Evolutionary conservation across 2,329 filamentous ascomycete species (phyloP).

Genomic region (Penicillium crustosum): DNA sequence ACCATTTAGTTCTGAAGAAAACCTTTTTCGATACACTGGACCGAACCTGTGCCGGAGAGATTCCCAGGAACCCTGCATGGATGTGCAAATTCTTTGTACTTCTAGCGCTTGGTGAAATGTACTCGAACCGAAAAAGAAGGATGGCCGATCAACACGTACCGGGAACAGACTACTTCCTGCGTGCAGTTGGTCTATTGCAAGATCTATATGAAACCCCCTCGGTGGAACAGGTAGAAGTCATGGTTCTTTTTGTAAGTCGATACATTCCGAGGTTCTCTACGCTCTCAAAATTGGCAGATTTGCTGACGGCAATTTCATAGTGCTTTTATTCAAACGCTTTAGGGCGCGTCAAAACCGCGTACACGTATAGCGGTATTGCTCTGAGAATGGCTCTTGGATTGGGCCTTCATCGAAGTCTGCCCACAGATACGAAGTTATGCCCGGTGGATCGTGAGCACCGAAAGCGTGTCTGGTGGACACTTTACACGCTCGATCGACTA

Average conservation of each 20-base stretch:
- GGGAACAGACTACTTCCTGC: not conserved
- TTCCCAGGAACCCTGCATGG: not conserved
- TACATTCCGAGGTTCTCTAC: not conserved
- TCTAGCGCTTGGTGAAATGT: not conserved
- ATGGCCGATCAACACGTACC: not conserved
- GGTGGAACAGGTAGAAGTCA: not conserved
- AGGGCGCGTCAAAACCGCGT: constrained; percentile 25
- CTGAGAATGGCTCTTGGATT: constrained; percentile 37
- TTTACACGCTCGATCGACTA: constrained; percentile 47
- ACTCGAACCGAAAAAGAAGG: not conserved
- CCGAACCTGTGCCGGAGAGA: not conserved
- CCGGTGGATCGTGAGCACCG: constrained; percentile 41
- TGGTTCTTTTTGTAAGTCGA: not conserved
- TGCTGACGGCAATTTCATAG: constrained; percentile 2
- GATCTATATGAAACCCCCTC: not conserved
- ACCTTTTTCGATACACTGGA: not conserved
- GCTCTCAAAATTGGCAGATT: not conserved
- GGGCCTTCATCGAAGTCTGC: constrained; percentile 28
- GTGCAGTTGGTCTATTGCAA: not conserved
- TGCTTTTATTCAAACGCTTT: constrained; percentile 23
- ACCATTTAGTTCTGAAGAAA: not conserved
- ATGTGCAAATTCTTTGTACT: not conserved
- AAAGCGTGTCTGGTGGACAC: constrained; percentile 47
- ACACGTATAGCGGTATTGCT: constrained; percentile 22
- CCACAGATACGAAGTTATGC: constrained; percentile 9